Evolutionary conservation across 2,329 filamentous ascomycete genomes (phyloP), one percentile per base, ranked within the genome.

Genomic region (Sclerotinia spermophila): DNA sequence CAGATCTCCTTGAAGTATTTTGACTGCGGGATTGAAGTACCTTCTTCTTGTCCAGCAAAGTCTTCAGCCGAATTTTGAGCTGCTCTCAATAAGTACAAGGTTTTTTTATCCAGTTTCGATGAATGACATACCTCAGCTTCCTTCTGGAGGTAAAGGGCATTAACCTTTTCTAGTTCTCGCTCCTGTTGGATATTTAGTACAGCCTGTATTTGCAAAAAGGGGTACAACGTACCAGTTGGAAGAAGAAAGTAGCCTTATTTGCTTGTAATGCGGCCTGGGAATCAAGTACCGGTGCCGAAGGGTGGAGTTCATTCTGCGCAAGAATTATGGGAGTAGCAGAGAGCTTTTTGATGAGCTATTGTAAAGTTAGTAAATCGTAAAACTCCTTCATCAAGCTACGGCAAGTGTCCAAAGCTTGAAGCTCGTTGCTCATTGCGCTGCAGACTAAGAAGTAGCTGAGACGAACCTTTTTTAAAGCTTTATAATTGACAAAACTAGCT

Each of bases 201-300:
- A 74, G 51, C 73, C 73, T 73, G 69, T 71, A 42, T 75, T 70
- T 71, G 10, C 71, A 33, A 69, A 64, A 60, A 69, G 24, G 48
- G 58, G 64, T 69, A 65, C 64, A 69, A 75, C 89, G 80, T 87
- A 97, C 94, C 81, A 99, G 85, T 81, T 96, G 92, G 81, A 98
- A 98, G 86, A 99, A 99, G 83, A 99, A 99, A 17, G 95, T 97
- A 70, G 95, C 95, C 83, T 96, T 97, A 83, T 99, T 99, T 71
- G 95, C 96, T 81, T 97, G 94, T 65, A 98, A 85, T 60, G 94
- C 91, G 65, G 91, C 89, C 82, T 97, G 94, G n/a, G 94, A 90
- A 80, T 97, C 94, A 75, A 85, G 79, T 65, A 83, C 81, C 64
- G 82, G 82, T 74, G 80, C 78, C 66, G 81, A 80, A 73, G 83